Conservation (phyloP, 1,284 basidiomycete species). For the Phaffia rhodozyma region DNA sequence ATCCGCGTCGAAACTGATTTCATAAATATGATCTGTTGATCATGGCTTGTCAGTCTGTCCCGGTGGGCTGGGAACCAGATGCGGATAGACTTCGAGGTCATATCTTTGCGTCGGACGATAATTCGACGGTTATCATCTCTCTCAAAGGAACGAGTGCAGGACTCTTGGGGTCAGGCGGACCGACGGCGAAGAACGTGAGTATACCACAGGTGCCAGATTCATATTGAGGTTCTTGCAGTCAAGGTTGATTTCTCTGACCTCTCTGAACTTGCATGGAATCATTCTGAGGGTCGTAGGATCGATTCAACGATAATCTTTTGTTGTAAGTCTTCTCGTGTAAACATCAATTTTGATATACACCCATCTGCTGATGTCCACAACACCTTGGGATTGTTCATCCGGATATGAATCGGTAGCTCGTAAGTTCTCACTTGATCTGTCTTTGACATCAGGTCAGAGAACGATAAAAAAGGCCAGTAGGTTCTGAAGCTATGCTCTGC, state of each 20-base stretch:
- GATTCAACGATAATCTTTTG: constrained; percentile 15
- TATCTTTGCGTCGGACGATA: constrained; percentile 72
- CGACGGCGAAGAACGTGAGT: constrained; percentile 63
- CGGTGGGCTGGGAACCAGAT: constrained; percentile 85
- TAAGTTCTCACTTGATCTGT: not conserved
- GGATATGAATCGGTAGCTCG: not conserved
- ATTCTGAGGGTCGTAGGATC: constrained; percentile 7
- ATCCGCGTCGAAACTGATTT: constrained; percentile 8
- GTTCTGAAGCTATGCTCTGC: not conserved
- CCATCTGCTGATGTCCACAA: too few relatives aligned
- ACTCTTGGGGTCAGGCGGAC: constrained; percentile 64
- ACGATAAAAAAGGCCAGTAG: not conserved
- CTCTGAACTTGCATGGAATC: not conserved
- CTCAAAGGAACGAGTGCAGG: constrained; percentile 89
- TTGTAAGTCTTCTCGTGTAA: constrained; percentile 2
- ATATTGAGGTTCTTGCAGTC: not conserved
- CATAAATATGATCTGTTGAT: constrained; percentile 5
- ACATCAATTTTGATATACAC: too few relatives aligned
- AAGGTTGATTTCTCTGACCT: not conserved
- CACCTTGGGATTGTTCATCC: too few relatives aligned
- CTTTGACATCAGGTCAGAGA: not conserved
- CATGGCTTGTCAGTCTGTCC: constrained; percentile 46
- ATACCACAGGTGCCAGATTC: not conserved
- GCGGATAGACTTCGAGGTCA: constrained; percentile 83
- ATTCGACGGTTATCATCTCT: constrained; percentile 72